Conservation (phyloP, 2,329 filamentous ascomycete genomes). For the Penicillium vulpinum region DNA sequence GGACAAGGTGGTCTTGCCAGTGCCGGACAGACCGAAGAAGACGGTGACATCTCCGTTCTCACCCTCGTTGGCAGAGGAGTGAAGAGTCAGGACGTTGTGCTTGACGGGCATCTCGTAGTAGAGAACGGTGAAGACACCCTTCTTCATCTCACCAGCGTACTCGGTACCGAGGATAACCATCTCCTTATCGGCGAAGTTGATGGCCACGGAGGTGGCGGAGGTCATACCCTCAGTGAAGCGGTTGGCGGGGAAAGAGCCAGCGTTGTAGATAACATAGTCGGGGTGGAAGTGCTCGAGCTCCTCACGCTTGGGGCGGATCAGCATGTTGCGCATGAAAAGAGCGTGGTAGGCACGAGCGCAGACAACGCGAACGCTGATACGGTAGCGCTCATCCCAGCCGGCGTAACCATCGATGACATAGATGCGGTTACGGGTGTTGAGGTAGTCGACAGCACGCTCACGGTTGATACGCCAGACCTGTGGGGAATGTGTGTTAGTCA, state of each 20-base stretch:
- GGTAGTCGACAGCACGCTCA: conserved; percentile 96
- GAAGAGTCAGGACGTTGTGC: conserved; percentile 97
- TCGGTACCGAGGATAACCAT: conserved; percentile 99
- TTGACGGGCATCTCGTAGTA: conserved; percentile 99
- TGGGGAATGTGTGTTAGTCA: conserved; percentile 18
- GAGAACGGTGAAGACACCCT: conserved; percentile 97
- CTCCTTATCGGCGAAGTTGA: conserved; percentile 99
- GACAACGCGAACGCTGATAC: conserved; percentile 95
- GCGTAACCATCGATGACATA: conserved; percentile 97
- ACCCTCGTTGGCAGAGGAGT: conserved; percentile 98
- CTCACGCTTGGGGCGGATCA: conserved; percentile 87
- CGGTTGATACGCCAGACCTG: conserved; percentile 99
- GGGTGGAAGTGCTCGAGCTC: conserved; percentile 98
- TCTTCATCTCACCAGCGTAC: conserved; percentile 98
- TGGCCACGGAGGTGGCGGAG: conserved; percentile 92
- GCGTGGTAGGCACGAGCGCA: conserved; percentile 99
- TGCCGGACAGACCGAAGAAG: conserved; percentile 98
- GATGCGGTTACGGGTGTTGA: conserved; percentile 98
- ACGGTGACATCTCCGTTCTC: conserved; percentile 92
- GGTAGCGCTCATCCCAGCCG: conserved; percentile 98
- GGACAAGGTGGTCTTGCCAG: conserved; percentile 97
- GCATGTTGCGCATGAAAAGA: conserved; percentile 99
- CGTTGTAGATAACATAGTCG: conserved; percentile 99
- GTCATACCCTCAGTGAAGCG: conserved; percentile 98
- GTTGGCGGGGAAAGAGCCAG: conserved; percentile 97